Percentiles rank a stretch among this genome's conserved stretches.
phyloP scores from a whole-genome alignment of 106 monocot species.

The Dendrobium officinale region DNA sequence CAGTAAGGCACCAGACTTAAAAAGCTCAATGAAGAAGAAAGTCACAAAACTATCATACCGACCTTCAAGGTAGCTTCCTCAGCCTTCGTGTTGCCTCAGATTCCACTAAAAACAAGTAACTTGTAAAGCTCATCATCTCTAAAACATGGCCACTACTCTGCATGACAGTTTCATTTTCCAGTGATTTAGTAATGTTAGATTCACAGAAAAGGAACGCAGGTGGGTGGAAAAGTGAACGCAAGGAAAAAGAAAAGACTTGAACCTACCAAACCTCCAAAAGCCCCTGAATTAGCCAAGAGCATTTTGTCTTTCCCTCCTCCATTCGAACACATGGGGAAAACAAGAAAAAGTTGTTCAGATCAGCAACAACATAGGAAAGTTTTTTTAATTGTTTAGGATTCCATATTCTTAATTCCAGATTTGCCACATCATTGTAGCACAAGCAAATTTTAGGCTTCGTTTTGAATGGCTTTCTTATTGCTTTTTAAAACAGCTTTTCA shows the following conservation, averaged over 20 bases:
- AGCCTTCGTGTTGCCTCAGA: background rate
- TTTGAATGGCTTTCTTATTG: too few species aligned
- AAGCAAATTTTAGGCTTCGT: background rate
- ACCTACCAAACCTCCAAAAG: background rate
- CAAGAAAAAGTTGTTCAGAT: background rate
- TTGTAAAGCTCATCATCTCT: background rate
- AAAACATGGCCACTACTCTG: background rate
- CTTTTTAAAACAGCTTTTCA: too few species aligned
- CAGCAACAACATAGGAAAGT: background rate
- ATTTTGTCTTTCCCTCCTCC: constrained; percentile 3
- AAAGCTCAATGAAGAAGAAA: background rate
- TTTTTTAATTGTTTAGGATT: background rate
- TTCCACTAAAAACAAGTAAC: background rate
- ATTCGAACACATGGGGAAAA: constrained; percentile 3
- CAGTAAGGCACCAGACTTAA: background rate
- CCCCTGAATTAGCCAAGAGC: background rate
- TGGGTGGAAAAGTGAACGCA: background rate
- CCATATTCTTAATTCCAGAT: background rate
- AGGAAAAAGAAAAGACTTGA: background rate
- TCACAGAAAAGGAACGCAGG: background rate
- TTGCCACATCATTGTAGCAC: background rate
- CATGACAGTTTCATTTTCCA: background rate
- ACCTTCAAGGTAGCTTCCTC: background rate
- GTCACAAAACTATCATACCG: background rate
- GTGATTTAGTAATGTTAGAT: background rate